phyloP scores from a whole-genome alignment of 2,329 filamentous ascomycete genomes.

The Talaromyces sp. region DNA sequence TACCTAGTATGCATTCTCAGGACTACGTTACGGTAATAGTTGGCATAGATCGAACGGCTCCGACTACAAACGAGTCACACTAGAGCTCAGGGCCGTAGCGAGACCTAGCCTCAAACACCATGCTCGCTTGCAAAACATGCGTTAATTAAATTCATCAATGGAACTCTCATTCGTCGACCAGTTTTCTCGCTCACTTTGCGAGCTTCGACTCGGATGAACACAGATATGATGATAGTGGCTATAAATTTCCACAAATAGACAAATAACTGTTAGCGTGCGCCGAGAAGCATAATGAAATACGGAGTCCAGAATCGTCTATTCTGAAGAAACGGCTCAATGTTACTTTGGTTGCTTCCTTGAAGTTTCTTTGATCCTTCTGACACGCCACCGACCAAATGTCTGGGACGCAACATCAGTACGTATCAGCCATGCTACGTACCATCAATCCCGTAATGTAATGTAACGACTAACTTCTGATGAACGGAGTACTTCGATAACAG shows the following conservation, averaged over 20 bases:
- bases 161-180: neutral
- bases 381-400: neutral
- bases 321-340: neutral
- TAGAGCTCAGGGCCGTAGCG: neutral
- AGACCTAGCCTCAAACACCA: neutral
- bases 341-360: neutral
- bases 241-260: too few relatives aligned
- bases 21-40: neutral
- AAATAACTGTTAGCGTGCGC: neutral
- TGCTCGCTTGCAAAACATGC: neutral
- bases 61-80: neutral
- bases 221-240: too few relatives aligned
- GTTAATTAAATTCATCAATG: neutral
- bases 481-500: neutral
- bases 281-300: neutral
- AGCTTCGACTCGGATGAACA: neutral
- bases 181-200: neutral
- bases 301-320: neutral
- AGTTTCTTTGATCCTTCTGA: neutral
- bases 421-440: neutral
- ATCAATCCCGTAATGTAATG: neutral
- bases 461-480: neutral
- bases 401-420: neutral
- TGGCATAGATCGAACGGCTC: neutral
- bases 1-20: too few relatives aligned